Conservation (phyloP, 1,284 basidiomycete species). For the Sphagnurus paluster region DNA sequence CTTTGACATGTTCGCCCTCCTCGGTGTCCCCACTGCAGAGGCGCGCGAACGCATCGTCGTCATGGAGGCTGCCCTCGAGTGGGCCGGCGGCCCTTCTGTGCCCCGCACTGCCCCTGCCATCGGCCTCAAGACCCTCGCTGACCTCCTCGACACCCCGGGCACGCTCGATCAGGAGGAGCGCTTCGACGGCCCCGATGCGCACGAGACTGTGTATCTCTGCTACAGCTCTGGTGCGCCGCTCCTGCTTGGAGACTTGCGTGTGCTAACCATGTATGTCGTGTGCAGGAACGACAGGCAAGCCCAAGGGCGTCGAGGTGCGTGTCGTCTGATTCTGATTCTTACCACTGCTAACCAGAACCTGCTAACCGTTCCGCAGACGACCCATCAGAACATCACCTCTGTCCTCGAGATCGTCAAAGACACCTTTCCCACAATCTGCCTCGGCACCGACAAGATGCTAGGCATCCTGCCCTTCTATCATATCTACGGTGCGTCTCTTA, state of each 20-base stretch:
- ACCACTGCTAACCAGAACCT: conserved; percentile 1
- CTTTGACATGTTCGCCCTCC: conserved; percentile 41
- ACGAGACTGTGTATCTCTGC: conserved; percentile 63
- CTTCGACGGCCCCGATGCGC: conserved; percentile 46
- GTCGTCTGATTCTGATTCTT: neutral
- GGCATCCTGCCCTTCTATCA: conserved; percentile 65
- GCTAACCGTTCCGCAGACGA: conserved; percentile 42
- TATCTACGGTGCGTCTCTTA: conserved; percentile 47
- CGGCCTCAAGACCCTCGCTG: conserved; percentile 36
- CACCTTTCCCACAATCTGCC: conserved; percentile 37
- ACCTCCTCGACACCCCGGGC: conserved; percentile 47
- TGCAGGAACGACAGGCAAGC: conserved; percentile 60
- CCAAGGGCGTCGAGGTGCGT: conserved; percentile 56
- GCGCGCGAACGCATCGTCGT: conserved; percentile 48
- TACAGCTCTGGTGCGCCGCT: conserved; percentile 49
- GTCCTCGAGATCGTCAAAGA: conserved; percentile 44
- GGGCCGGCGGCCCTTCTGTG: conserved; percentile 36
- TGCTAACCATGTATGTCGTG: neutral
- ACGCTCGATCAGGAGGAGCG: conserved; percentile 45
- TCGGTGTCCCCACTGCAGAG: conserved; percentile 40
- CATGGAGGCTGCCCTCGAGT: conserved; percentile 39
- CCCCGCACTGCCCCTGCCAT: conserved; percentile 31
- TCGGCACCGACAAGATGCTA: conserved; percentile 48
- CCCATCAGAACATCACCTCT: conserved; percentile 63
- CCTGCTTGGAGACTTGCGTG: neutral